Percentiles rank a stretch among this genome's conserved stretches.
phyloP scores from a whole-genome alignment of 768 basidiomycete genomes.

The Lentinus brumalis region DNA sequence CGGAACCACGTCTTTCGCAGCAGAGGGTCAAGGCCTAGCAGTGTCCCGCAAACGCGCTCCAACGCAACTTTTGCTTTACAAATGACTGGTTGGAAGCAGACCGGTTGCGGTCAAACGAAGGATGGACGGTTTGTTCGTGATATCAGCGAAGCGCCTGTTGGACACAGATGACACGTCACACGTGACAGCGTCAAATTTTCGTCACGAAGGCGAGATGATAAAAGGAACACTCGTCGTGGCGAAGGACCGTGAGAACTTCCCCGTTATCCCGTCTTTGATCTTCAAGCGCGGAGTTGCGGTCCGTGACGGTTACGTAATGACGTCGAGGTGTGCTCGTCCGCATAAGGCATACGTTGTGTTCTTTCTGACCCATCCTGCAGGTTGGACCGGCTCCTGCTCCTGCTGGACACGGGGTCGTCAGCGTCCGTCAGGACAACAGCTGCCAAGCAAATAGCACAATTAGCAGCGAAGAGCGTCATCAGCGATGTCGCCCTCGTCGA shows the following conservation, averaged over 20 bases:
- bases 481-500: conserved; percentile 75
- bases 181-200: conserved; percentile 42
- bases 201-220: conserved; percentile 55
- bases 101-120: neutral
- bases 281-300: conserved; percentile 48
- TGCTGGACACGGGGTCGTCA: conserved; percentile 95
- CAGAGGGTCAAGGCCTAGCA: no score
- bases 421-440: conserved; percentile 90
- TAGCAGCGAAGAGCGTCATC: conserved; percentile 84
- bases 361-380: conserved; percentile 40
- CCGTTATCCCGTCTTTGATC: conserved; percentile 45
- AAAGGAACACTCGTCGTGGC: conserved; percentile 51
- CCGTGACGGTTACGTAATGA: conserved; percentile 63
- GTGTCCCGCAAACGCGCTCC: no score
- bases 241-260: conserved; percentile 44
- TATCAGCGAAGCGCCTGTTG: conserved; percentile 14
- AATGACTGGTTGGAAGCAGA: neutral
- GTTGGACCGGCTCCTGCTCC: conserved; percentile 94
- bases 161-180: conserved; percentile 29
- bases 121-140: conserved; percentile 2
- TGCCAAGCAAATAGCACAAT: conserved; percentile 91
- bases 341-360: conserved; percentile 22
- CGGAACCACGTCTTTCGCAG: neutral
- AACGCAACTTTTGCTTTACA: neutral
- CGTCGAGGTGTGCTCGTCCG: conserved; percentile 57